These are phyloP conservation scores for Artemisia annua DNA, from an alignment of 129 eudicot species.

Conservation along the genomic window DNA sequence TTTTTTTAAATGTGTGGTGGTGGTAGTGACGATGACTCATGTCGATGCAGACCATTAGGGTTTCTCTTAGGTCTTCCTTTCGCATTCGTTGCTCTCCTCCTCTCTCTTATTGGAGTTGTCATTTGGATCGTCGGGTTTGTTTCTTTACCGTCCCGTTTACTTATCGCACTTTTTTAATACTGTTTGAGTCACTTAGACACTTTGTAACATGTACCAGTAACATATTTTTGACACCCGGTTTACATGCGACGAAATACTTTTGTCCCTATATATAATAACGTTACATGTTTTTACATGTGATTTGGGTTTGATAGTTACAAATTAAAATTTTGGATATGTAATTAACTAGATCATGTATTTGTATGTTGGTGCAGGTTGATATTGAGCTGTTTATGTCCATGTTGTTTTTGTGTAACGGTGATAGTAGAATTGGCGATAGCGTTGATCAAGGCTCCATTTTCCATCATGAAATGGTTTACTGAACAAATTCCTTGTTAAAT, in stretches of 20 bases:
- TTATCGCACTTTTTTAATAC: too few relatives aligned
- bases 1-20: slow-evolving; percentile 40
- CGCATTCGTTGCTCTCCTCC: slow-evolving; percentile 68
- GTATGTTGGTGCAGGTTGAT: slow-evolving; percentile 37
- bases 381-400: slow-evolving; percentile 72
- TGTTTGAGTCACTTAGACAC: too few relatives aligned
- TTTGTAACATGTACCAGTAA: too few relatives aligned
- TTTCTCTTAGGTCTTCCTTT: slow-evolving; percentile 80
- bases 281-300: too few relatives aligned
- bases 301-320: too few relatives aligned
- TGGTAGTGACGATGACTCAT: slow-evolving; percentile 46
- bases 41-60: slow-evolving; percentile 70
- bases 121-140: slow-evolving; percentile 82
- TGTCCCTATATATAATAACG: too few relatives aligned
- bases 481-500: slow-evolving; percentile 63
- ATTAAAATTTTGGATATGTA: too few relatives aligned
- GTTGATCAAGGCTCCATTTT: slow-evolving; percentile 71
- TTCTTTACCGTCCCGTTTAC: slow-evolving; percentile 5
- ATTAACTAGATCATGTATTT: background rate
- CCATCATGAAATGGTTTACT: slow-evolving; percentile 71
- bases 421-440: slow-evolving; percentile 56
- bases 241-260: too few relatives aligned
- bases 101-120: slow-evolving; percentile 65
- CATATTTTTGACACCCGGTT: too few relatives aligned
- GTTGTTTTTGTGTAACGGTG: slow-evolving; percentile 74